Base-by-base conservation (phyloP, 306 rosid genomes). In the Elaeagnus macrophylla region DNA sequence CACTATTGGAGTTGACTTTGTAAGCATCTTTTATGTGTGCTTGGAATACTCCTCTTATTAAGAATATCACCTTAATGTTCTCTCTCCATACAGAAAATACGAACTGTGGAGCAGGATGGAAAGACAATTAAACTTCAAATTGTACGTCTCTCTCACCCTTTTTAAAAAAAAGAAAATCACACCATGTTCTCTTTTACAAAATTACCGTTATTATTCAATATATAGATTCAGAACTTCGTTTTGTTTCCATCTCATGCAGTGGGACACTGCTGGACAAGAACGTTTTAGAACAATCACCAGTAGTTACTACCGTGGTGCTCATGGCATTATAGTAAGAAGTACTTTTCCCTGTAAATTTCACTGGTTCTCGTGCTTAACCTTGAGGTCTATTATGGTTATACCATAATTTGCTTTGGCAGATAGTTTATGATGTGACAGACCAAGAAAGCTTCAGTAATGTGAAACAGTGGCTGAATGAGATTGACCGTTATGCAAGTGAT, bases 221-320 rank as follows among this genome's bases (percentile, higher is more conserved):
- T 53, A 12, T 38, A 37, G 61, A 55, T 44, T 15, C 13, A 6
- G 10, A 41, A 48, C n/a, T 39, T 16, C 18, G 37, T 64, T 55
- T 9, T 32, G 9, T 25, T 48, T 35, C 20, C 44, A 36, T 44
- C 10, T 65, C 38, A 8, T 69, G 64, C 61, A 72, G 81, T 79
- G 81, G 81, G 81, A 72, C 44, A 75, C 85, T 39, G 81, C 81
- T 48, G 85, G 81, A 19, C 81, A 78, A 70, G 84, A 78, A 59
- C 80, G 84, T 64, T 78, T 78, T 40, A 63, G 84, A 58, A 78
- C 80, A 56, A 78, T 78, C 37, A 74, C 84, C 8, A 78, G 80
- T 58, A 78, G 84, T 70, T 78, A 78, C 74, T 78, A 78, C 66
- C 75, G 84, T n/a, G 80, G 77, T 38, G 84, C 84, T 8, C 80